phyloP scores from a whole-genome alignment of 73 alveolate species.

The Tetrahymena borealis region DNA sequence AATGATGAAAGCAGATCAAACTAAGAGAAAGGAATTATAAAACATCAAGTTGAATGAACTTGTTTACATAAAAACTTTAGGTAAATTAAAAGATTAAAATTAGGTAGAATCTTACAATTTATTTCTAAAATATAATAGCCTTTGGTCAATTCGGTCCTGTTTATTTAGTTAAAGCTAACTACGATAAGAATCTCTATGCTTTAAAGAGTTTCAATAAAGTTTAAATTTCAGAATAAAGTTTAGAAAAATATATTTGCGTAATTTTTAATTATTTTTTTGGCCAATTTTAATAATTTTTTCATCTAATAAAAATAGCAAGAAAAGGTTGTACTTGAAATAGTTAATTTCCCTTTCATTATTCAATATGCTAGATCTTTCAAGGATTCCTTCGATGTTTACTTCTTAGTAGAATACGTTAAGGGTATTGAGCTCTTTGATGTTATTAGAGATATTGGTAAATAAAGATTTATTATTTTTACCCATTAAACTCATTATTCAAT shows the following conservation, averaged over 20 bases:
- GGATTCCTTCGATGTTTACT: constrained; percentile 47
- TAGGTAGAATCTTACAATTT: not conserved
- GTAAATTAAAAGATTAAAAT: not conserved
- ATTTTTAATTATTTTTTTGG: not conserved
- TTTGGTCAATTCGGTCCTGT: constrained; percentile 39
- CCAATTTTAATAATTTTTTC: not conserved
- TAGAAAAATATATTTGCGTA: constrained; percentile 14
- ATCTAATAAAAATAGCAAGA: constrained; percentile 15
- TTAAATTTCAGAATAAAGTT: constrained; percentile 14
- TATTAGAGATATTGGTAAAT: constrained; percentile 48
- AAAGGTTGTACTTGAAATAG: constrained; percentile 27
- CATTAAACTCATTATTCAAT: too few relatives aligned
- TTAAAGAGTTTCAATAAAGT: constrained; percentile 25
- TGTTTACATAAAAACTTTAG: constrained; percentile 5
- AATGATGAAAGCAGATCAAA: constrained; percentile 15
- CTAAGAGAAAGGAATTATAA: constrained; percentile 21
- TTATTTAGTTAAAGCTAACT: constrained; percentile 34
- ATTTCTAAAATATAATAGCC: not conserved
- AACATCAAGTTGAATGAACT: constrained; percentile 10
- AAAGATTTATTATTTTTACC: too few relatives aligned
- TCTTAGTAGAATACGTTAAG: constrained; percentile 53
- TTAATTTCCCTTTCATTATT: constrained; percentile 48
- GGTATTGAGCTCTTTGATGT: constrained; percentile 67
- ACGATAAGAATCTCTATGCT: constrained; percentile 16
- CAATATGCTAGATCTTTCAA: constrained; percentile 50